These are phyloP conservation scores for Alternaria panax DNA, from an alignment of 2,329 filamentous ascomycete species.

Conservation along the genomic window DNA sequence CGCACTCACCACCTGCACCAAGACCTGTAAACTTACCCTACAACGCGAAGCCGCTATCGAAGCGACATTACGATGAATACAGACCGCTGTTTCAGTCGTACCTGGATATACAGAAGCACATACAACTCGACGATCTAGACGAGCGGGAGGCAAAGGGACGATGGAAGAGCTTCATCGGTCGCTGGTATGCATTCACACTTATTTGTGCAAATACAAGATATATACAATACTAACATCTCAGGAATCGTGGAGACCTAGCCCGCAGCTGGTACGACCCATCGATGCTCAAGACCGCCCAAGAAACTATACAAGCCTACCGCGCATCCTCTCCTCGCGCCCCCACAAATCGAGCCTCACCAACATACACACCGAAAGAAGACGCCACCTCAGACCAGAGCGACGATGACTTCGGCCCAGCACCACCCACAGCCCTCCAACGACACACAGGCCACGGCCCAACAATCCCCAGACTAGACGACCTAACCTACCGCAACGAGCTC, in stretches of 20 bases:
- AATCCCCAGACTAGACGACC: constrained; percentile 76
- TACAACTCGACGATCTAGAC: constrained; percentile 71
- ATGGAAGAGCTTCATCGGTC: constrained; percentile 91
- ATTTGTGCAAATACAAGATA: not conserved
- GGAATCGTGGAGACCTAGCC: constrained; percentile 84
- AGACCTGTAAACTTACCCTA: constrained; percentile 64
- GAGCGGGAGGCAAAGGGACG: constrained; percentile 80
- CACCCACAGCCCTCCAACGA: constrained; percentile 51
- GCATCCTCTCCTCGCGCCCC: constrained; percentile 16
- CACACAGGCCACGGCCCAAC: constrained; percentile 58
- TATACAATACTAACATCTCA: constrained; percentile 58
- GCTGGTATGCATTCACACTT: constrained; percentile 71
- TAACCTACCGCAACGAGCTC: constrained; percentile 70
- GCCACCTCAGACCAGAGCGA: constrained; percentile 27
- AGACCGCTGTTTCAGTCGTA: constrained; percentile 81
- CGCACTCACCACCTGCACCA: constrained; percentile 39
- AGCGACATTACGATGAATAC: constrained; percentile 71
- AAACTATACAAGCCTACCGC: constrained; percentile 36
- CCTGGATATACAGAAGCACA: constrained; percentile 84
- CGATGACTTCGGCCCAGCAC: constrained; percentile 62
- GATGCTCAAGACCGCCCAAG: constrained; percentile 65
- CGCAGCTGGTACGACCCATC: constrained; percentile 93
- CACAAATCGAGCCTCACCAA: constrained; percentile 29
- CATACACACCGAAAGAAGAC: constrained; percentile 20
- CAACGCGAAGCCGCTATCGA: constrained; percentile 69